phyloP scores from a whole-genome alignment of 495 filamentous ascomycete genomes.

The Hypoxylon fragiforme region DNA sequence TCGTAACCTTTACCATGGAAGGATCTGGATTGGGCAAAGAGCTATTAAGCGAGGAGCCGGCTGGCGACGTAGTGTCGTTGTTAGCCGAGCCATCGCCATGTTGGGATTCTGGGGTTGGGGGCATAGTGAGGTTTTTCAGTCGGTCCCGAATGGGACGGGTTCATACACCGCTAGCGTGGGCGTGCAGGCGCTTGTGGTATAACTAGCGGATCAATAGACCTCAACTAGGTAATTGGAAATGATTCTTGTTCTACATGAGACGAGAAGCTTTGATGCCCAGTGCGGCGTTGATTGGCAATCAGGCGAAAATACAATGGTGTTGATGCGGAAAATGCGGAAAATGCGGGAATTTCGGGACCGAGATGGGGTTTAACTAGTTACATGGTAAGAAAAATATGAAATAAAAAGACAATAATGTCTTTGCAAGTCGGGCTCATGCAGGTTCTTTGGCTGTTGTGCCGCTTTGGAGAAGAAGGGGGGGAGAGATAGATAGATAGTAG shows the following conservation, averaged over 20 bases:
- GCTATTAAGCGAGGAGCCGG: conserved; percentile 42
- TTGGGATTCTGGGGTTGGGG: conserved; percentile 40
- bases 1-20: conserved; percentile 53
- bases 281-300: conserved; percentile 33
- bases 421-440: conserved; percentile 24
- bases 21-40: conserved; percentile 35
- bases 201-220: conserved; percentile 23
- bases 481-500: background rate
- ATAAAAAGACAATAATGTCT: conserved; percentile 8
- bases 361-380: conserved; percentile 11
- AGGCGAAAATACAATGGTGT: conserved; percentile 7
- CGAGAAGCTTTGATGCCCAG: conserved; percentile 23
- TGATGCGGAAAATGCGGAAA: conserved; percentile 31
- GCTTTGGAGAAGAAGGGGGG: conserved; percentile 15
- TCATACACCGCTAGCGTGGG: conserved; percentile 28
- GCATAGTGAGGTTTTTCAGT: conserved; percentile 34
- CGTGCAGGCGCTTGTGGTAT: conserved; percentile 19
- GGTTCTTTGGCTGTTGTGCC: conserved; percentile 25
- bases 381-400: background rate
- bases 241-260: conserved; percentile 36
- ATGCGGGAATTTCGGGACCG: conserved; percentile 33
- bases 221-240: conserved; percentile 27
- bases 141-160: conserved; percentile 36
- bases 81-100: conserved; percentile 34
- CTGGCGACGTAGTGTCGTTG: conserved; percentile 39